Base-by-base conservation (phyloP, 2,329 filamentous ascomycete genomes). In the Sphaerulina vaccinii region DNA sequence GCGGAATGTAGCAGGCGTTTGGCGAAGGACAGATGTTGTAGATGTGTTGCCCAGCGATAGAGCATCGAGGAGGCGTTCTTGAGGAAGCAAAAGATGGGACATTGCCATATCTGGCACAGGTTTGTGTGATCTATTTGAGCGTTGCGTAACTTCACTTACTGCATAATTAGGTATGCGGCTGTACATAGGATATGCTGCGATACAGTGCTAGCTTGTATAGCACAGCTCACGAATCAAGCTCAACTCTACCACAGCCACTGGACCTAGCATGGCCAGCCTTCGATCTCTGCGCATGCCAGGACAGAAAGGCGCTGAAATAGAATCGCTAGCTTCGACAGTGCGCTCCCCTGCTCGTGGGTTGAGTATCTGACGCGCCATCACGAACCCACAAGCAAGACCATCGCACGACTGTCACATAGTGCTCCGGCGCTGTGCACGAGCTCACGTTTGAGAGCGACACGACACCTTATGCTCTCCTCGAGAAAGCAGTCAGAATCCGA, bases 21-120 rank as follows among this genome's bases (percentile, higher is more conserved):
- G 52, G 52, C 47, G 52, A 42, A 50, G 16, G 47, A 46, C 39
- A 38, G 45, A 45, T 32, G 27, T 10, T 32, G 27, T 32, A 32
- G 27, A 40, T 18, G 37, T 18, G 36, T 49, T 35, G 45, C 37
- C 45, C 41, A 18, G 37, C 45, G 45, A 49, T 40, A 49, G 37
- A 35, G 45, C 45, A 49, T 39, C 22, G 39, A 33, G 15, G 5
- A 40, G 45, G 36, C 45, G 37, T 49, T 40, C 18, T 18, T 32
- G 13, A 21, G 37, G 15, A 37, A 35, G 36, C 18, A 47, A 19
- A 40, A 39, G 24, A 13, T 10, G 37, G 19, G 36, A 10, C 9
- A 49, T 18, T 23, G 27, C 36, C 37, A 37, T 27, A 39, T 39
- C 24, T 36, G 37, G 45, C 24, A 41, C 18, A 49, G 45, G 37